Percentiles rank a stretch among this genome's conserved stretches.
phyloP scores from a whole-genome alignment of 2,329 filamentous ascomycete genomes.

The Penicillium glabrum region DNA sequence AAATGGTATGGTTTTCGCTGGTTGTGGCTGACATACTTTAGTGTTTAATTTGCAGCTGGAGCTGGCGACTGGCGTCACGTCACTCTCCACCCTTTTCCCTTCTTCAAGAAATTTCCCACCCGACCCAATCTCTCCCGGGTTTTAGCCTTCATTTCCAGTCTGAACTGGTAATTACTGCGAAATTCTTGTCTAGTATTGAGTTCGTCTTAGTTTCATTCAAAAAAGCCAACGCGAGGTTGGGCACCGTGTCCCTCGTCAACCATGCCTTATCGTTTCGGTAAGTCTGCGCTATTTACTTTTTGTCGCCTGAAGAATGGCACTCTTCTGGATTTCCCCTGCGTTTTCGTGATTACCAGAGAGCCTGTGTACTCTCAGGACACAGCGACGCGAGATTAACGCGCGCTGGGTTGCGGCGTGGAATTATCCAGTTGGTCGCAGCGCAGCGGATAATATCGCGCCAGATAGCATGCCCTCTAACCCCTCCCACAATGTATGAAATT shows the following conservation, averaged over 20 bases:
- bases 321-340: background rate
- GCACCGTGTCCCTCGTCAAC: background rate
- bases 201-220: background rate
- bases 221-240: background rate
- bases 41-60: background rate
- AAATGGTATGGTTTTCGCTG: background rate
- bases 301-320: background rate
- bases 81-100: conserved; percentile 3
- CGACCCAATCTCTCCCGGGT: background rate
- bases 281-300: conserved; percentile 2
- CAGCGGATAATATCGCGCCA: background rate
- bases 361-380: background rate
- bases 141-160: background rate
- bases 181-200: background rate
- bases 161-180: background rate
- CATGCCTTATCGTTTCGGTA: conserved; percentile 28
- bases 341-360: background rate
- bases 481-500: background rate
- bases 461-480: background rate
- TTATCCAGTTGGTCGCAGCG: background rate
- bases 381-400: background rate
- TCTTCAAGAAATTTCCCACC: background rate
- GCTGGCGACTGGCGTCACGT: background rate
- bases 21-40: background rate
- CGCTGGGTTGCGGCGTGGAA: background rate